A percentile compares a stretch with the other conserved stretches of the same genome.
phyloP scores from a whole-genome alignment of 495 filamentous ascomycete species.

The Trypethelium eluteriae region DNA sequence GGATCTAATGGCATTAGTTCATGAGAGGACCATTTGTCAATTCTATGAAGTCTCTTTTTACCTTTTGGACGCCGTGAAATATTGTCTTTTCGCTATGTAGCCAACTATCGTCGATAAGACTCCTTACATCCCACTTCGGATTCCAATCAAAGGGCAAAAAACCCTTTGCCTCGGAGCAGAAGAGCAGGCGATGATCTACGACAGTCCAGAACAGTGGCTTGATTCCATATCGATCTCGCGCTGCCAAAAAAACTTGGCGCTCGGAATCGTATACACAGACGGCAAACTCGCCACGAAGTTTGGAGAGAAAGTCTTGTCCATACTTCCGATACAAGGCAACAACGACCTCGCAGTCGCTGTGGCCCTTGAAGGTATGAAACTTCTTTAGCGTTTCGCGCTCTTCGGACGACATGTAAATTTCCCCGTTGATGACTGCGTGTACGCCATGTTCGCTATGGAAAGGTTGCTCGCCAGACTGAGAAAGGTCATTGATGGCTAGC shows the following conservation, averaged over 20 bases:
- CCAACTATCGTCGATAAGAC: slow-evolving; percentile 37
- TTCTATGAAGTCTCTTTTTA: slow-evolving; percentile 10
- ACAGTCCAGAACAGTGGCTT: slow-evolving; percentile 47
- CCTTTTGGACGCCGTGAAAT: slow-evolving; percentile 43
- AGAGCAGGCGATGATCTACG: slow-evolving; percentile 30
- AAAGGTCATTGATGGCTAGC: slow-evolving; percentile 8
- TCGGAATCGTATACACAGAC: slow-evolving; percentile 43
- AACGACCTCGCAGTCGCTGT: slow-evolving; percentile 44
- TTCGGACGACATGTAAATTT: background rate
- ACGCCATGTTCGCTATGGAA: slow-evolving; percentile 7
- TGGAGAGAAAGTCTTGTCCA: slow-evolving; percentile 39
- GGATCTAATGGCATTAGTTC: slow-evolving; percentile 13
- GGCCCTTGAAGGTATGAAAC: slow-evolving; percentile 33
- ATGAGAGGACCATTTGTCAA: background rate
- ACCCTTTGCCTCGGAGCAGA: slow-evolving; percentile 43
- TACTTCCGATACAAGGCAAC: slow-evolving; percentile 45
- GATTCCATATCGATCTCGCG: slow-evolving; percentile 47
- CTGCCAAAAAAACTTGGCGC: slow-evolving; percentile 37
- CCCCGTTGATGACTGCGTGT: background rate
- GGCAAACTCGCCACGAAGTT: slow-evolving; percentile 48
- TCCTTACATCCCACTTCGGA: slow-evolving; percentile 43
- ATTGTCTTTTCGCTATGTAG: slow-evolving; percentile 36
- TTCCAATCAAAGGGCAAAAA: slow-evolving; percentile 41
- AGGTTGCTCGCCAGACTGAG: background rate
- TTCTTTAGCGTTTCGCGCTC: slow-evolving; percentile 13